Base-by-base conservation (phyloP, 805 yeast species). In the Priceomyces castillae region DNA sequence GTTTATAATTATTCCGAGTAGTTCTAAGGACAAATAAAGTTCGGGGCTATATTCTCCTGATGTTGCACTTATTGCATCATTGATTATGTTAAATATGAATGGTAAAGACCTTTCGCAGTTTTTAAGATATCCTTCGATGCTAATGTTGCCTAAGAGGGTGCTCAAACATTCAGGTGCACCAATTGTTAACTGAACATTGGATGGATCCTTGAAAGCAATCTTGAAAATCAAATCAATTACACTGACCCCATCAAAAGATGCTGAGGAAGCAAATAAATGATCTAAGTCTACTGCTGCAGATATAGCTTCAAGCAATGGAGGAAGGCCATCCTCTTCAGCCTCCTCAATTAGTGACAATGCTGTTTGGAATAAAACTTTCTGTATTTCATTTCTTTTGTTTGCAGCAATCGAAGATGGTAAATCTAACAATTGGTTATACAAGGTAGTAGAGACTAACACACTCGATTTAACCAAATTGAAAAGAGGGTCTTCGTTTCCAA, bases 261-360 rank as follows among this genome's bases (percentile, higher is more conserved):
- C 46, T 6, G 46, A 52, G 4, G 64, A 50, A 5, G 73, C 69
- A 18, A 42, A 43, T 2, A 23, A 23, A 7, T 58, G 59, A 43
- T 63, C 60, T 15, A 69, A 54, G 38, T 72, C 69, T 31, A 86
- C 75, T 1, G 82, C 77, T 2, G 75, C 71, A 1, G 81, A 71
- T n/a, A 86, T 61, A 0, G 85, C 76, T 57, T 90, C 96, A 10
- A 86, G 73, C 34, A 90, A 62, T 37, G 85, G 72, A 1, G 90
- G 78, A 28, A 86, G 80, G 0, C 96, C 77, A 54, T 90, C 98
- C 37, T 88, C 96, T 36, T 81, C 86, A 0, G 94, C 77, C 1
- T 79, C 84, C 1, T 73, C 76, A 2, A 76, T 56, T 7, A 92
- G 60, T 2, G 73, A 59, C 2, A 59, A 54, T 9, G 82, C 71